These are phyloP conservation scores for Gynostemma pentaphyllum DNA, from an alignment of 306 rosid species.

Conservation along the genomic window DNA sequence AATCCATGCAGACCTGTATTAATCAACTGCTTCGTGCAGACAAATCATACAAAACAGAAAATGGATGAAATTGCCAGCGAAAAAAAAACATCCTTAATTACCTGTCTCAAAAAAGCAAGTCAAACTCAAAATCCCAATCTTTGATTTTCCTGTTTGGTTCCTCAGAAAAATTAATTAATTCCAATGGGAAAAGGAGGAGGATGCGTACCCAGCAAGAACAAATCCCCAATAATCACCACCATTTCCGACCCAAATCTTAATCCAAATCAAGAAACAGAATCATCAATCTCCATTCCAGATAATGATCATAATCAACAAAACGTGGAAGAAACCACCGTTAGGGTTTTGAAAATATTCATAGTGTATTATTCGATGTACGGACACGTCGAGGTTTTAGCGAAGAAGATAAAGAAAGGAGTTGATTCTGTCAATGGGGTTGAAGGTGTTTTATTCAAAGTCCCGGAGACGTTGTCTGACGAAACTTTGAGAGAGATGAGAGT, in stretches of 20 bases:
- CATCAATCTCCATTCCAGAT: background rate
- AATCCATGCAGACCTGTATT: no score
- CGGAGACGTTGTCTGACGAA: slow-evolving; percentile 46
- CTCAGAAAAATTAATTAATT: slow-evolving; percentile 1
- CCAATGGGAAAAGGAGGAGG: slow-evolving; percentile 71
- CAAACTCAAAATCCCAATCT: no score
- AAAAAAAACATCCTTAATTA: no score
- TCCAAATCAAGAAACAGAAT: slow-evolving; percentile 19
- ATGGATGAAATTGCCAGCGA: no score
- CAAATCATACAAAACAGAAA: no score
- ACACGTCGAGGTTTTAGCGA: slow-evolving; percentile 61
- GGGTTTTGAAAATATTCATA: slow-evolving; percentile 40
- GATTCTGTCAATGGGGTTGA: slow-evolving; percentile 61
- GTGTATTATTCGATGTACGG: slow-evolving; percentile 75
- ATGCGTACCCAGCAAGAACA: slow-evolving; percentile 60
- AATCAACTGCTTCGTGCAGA: no score
- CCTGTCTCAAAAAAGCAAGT: no score
- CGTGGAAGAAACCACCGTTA: background rate
- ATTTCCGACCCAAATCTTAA: slow-evolving; percentile 20
- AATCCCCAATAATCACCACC: slow-evolving; percentile 13
- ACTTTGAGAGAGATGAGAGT: slow-evolving; percentile 53
- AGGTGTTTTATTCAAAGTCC: slow-evolving; percentile 52
- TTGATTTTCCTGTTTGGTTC: background rate
- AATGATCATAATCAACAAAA: slow-evolving; percentile 16
- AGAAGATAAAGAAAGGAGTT: slow-evolving; percentile 45